A percentile compares a stretch with the other conserved stretches of the same genome.
These are phyloP conservation scores for Pyrenophora tritici-repentis DNA, from an alignment of 2,329 filamentous ascomycete genomes.

Conservation along the genomic window DNA sequence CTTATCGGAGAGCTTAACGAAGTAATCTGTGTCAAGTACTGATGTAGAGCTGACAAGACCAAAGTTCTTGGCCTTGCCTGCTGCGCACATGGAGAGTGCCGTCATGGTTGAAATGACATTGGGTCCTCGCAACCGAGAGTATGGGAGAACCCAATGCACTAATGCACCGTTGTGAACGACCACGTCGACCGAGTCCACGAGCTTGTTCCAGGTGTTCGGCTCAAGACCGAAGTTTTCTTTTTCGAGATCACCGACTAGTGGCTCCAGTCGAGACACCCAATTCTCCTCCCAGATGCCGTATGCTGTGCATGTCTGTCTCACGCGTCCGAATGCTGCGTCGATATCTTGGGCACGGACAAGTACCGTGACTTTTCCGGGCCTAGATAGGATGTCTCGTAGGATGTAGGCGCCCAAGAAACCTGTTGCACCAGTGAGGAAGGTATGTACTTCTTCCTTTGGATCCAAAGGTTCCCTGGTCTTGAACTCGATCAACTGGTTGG, in stretches of 20 bases:
- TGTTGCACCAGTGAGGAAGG: constrained; percentile 87
- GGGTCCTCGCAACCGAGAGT: constrained; percentile 69
- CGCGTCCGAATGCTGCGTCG: constrained; percentile 65
- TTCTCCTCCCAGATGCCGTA: constrained; percentile 79
- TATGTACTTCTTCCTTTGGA: constrained; percentile 55
- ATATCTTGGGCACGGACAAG: constrained; percentile 73
- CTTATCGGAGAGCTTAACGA: constrained; percentile 72
- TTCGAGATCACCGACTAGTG: constrained; percentile 74
- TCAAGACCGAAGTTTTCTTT: constrained; percentile 75
- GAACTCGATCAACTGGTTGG: constrained; percentile 52
- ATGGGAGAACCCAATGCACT: constrained; percentile 82
- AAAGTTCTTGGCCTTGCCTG: constrained; percentile 77
- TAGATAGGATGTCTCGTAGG: constrained; percentile 72
- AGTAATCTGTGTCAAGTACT: constrained; percentile 81
- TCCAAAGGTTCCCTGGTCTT: constrained; percentile 49
- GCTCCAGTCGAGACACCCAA: constrained; percentile 69
- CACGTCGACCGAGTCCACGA: constrained; percentile 70
- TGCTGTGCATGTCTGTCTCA: constrained; percentile 69
- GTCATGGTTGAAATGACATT: constrained; percentile 86
- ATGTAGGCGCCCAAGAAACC: constrained; percentile 88
- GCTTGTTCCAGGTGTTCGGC: constrained; percentile 65
- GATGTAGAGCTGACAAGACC: constrained; percentile 83
- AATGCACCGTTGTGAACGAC: constrained; percentile 73
- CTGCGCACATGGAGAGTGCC: constrained; percentile 73
- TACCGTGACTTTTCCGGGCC: constrained; percentile 69